Evolutionary conservation across 768 basidiomycete species (phyloP), one percentile per base, ranked within the genome.

Genomic region (Termitomyces sp.): DNA sequence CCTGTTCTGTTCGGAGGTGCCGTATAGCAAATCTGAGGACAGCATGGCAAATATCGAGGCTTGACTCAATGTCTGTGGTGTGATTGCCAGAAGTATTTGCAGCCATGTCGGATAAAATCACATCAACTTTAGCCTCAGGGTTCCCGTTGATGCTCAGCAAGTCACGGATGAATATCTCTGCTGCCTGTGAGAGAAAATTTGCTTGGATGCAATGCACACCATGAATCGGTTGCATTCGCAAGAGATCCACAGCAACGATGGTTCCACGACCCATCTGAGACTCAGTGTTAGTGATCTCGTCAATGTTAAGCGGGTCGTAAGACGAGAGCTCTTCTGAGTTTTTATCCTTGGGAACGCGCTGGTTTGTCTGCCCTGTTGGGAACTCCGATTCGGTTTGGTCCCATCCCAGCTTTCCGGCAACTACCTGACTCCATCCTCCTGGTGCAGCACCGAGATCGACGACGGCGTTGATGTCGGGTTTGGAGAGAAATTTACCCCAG

Each of bases 391-490:
- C 6, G 12, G 24, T 39, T 27, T 64, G 58, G 32, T 61, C 63
- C 78, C 81, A 84, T 3, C 86, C 85, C n/a, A 91, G 67, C 56
- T 82, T 79, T 32, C 75, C 76, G 0, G 84, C 80, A 14, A 84
- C 85, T 12, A 94, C 94, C 67, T 97, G 94, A 50, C 88, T 89
- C 95, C 96, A 98, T 0, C 93, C 93, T 0, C 94, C 94, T 0
- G 95, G 96, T 0, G 94, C 92, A 0, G 91, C 91, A 16, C 96
- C 95, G 22, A 97, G 81, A 70, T 97, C 95, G 1, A 95, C 84
- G 0, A 96, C 83, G 18, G 80, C 76, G 1, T 69, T 75, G 5
- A 88, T 82, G 54, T 87, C 78, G 26, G 71, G 68, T 46, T 77
- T 71, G 18, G 69, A 67, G 43, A 87, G 72, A 61, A 92, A 83